Base-by-base conservation (phyloP, 202 grass and related monocot species). In the Carex arenaria region DNA sequence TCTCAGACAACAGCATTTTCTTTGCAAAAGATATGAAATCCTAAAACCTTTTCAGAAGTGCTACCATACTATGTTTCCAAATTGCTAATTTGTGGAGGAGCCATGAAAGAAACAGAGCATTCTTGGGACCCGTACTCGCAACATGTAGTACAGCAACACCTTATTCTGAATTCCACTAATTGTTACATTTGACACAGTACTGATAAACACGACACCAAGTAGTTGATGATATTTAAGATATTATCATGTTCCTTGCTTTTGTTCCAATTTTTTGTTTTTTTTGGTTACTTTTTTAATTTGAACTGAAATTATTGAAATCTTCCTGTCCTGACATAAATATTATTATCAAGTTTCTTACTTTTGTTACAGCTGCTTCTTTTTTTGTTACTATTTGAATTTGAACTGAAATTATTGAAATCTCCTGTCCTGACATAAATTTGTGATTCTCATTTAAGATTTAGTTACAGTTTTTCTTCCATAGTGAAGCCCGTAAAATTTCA, bases 141-240 rank as follows among this genome's bases (percentile, higher is more conserved):
- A 11, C 20, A 77, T n/a, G 14, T 47, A 2, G 18, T 12, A 53
- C 45, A 73, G 70, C 19, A 52, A 73, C 13, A 56, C 2, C 14
- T 77, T 77, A 57, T 36, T 57, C 49, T 57, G 43, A 52, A 77
- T 77, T 56, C 47, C 73, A 59, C 73, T 77, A 57, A 74, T 74
- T 74, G 42, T 72, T 72, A 4, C 20, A 53, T 52, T 74, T 53
- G 4, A 22, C 64, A 6, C 4, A 4, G 28, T 19, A 43, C 15
- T 68, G 5, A 70, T 70, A 40, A 70, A 28, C 30, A 65, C 31
- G 28, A 32, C 28, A 65, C 11, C 11, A 14, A 65, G 26, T 26
- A 19, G n/a, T 47, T 4, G 22, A 22, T 26, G 36, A 51, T 51
- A 12, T 49, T 2, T 10, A 49, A 49, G 2, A 71, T 51, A 55